phyloP scores from a whole-genome alignment of 1,284 basidiomycete genomes.

The Neotropicomus parvogracilis region DNA sequence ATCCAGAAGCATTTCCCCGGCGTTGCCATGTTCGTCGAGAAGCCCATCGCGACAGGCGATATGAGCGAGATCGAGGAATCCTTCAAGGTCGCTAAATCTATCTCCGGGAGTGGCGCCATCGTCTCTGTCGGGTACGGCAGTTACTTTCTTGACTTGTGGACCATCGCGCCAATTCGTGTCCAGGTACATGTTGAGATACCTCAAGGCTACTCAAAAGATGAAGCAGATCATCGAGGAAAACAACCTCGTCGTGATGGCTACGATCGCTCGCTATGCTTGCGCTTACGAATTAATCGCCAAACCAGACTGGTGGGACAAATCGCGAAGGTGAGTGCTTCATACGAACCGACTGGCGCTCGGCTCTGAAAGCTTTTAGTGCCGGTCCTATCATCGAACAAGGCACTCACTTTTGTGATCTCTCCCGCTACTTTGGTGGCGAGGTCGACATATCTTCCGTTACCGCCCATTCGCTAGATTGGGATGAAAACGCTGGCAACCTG shows the following conservation, averaged over 20 bases:
- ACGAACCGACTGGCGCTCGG: background rate
- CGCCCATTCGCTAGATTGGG: slow-evolving; percentile 87
- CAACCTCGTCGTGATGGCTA: slow-evolving; percentile 95
- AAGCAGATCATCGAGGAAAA: slow-evolving; percentile 95
- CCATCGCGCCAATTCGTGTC: slow-evolving; percentile 7
- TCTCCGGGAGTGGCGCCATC: slow-evolving; percentile 68
- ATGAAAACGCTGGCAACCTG: slow-evolving; percentile 85
- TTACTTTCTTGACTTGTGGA: slow-evolving; percentile 4
- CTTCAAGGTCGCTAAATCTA: slow-evolving; percentile 65
- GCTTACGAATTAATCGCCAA: slow-evolving; percentile 91
- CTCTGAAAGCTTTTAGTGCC: slow-evolving; percentile 43
- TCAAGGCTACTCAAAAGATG: slow-evolving; percentile 96
- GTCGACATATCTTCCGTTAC: slow-evolving; percentile 83
- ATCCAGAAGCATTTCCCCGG: slow-evolving; percentile 88
- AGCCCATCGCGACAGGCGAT: slow-evolving; percentile 87
- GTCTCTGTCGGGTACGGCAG: slow-evolving; percentile 81
- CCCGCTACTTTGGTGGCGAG: slow-evolving; percentile 97
- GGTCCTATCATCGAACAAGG: slow-evolving; percentile 97
- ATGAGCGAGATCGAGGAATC: slow-evolving; percentile 63
- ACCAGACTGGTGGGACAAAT: slow-evolving; percentile 98
- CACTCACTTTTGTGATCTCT: slow-evolving; percentile 88
- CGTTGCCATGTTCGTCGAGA: slow-evolving; percentile 92
- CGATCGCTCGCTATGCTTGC: slow-evolving; percentile 92
- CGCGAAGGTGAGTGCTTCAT: slow-evolving; percentile 63
- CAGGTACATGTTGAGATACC: slow-evolving; percentile 89